phyloP scores from a whole-genome alignment of 78 protist genomes.

The Fonticula alba region DNA sequence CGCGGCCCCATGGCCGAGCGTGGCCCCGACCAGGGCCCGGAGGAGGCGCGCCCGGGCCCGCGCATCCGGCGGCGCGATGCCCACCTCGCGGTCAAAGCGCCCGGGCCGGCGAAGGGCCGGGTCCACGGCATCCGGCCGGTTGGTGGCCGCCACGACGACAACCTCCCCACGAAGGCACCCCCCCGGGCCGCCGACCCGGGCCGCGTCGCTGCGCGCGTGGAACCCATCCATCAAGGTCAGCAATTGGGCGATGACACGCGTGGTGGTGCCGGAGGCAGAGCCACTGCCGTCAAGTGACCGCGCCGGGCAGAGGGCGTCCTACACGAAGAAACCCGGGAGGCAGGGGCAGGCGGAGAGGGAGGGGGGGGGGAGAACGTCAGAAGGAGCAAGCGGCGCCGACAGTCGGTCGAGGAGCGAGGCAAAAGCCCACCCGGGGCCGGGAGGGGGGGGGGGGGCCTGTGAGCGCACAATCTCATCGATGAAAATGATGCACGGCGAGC shows the following conservation, averaged over 20 bases:
- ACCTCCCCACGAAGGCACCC: slow-evolving; percentile 14
- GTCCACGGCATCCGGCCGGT: slow-evolving; percentile 73
- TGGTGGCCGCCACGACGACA: slow-evolving; percentile 68
- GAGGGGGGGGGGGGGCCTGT: too few relatives aligned
- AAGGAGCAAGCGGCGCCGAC: too few relatives aligned
- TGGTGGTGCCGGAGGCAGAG: not conserved
- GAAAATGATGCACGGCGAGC: too few relatives aligned
- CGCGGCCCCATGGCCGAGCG: slow-evolving; percentile 8
- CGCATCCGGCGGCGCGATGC: slow-evolving; percentile 64
- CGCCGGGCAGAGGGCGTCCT: not conserved
- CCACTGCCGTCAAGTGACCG: not conserved
- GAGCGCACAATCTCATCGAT: too few relatives aligned
- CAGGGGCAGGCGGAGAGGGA: too few relatives aligned
- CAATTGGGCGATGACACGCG: slow-evolving; percentile 79
- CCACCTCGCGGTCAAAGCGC: slow-evolving; percentile 69
- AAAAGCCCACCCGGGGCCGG: too few relatives aligned
- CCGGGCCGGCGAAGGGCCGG: slow-evolving; percentile 78
- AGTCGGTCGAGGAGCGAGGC: not conserved
- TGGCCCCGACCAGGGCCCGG: slow-evolving; percentile 14
- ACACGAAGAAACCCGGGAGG: too few relatives aligned
- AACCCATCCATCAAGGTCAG: slow-evolving; percentile 72
- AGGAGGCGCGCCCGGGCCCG: slow-evolving; percentile 12
- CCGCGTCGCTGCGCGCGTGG: not conserved
- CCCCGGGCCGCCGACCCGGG: not conserved
- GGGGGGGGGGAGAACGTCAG: too few relatives aligned